Percentiles rank a stretch among this genome's conserved stretches.
phyloP scores from a whole-genome alignment of 345 rosid genomes.

The Salix udensis region DNA sequence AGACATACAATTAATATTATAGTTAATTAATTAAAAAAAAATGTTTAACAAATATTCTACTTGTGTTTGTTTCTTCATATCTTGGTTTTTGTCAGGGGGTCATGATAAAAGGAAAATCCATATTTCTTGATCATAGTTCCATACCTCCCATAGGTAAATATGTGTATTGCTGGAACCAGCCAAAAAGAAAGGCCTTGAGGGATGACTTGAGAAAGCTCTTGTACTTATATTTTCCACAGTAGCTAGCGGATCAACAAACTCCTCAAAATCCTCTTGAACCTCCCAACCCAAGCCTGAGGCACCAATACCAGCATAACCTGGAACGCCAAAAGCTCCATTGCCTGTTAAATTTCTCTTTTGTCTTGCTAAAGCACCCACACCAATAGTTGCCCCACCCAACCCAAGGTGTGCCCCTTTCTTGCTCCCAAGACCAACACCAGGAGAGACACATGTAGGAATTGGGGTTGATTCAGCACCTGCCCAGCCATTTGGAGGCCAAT shows the following conservation, averaged over 20 bases:
- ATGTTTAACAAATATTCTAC: too few relatives aligned
- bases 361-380: conserved; percentile 43
- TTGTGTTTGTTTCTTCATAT: too few relatives aligned
- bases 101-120: neutral
- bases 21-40: too few relatives aligned
- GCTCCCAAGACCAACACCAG: conserved; percentile 67
- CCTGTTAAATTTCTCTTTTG: conserved; percentile 48
- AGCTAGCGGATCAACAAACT: conserved; percentile 65
- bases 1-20: too few relatives aligned
- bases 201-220: conserved; percentile 83
- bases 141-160: conserved; percentile 93
- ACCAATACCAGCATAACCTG: conserved; percentile 60
- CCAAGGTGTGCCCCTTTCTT: conserved; percentile 73
- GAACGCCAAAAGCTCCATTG: conserved; percentile 55
- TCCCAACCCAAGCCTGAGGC: conserved; percentile 80
- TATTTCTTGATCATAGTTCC: conserved; percentile 15
- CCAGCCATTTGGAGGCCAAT: conserved; percentile 90
- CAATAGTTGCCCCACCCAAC: conserved; percentile 70
- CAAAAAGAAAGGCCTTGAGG: conserved; percentile 82
- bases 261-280: conserved; percentile 68
- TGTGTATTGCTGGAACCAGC: conserved; percentile 93
- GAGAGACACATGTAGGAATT: conserved; percentile 66
- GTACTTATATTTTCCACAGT: conserved; percentile 63
- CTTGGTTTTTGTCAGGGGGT: too few relatives aligned
- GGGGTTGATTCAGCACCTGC: conserved; percentile 75